These are phyloP conservation scores for Tanacetum coccineum DNA, from an alignment of 129 eudicot genomes.

Conservation along the genomic window DNA sequence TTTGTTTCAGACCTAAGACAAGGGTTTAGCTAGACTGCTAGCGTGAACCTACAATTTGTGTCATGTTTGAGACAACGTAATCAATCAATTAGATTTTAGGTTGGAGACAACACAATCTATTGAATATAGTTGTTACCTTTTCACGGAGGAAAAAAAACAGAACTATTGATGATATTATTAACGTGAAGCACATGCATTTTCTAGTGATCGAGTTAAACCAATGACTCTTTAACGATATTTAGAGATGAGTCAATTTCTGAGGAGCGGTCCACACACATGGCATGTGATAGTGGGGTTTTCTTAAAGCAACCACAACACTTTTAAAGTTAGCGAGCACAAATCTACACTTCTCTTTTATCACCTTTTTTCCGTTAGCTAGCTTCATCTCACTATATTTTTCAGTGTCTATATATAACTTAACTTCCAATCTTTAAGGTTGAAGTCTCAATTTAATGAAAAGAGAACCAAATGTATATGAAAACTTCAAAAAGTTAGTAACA, in stretches of 20 bases:
- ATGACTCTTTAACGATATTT: not conserved
- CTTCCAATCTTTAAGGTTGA: not conserved
- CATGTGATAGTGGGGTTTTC: conserved; percentile 39
- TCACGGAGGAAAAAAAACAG: too few relatives aligned
- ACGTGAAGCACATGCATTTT: not conserved
- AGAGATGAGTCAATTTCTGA: conserved; percentile 22
- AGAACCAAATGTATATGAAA: not conserved
- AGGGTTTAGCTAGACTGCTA: too few relatives aligned
- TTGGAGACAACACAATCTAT: too few relatives aligned
- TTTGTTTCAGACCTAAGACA: too few relatives aligned
- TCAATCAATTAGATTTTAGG: too few relatives aligned
- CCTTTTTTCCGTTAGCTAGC: conserved; percentile 6
- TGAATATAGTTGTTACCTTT: too few relatives aligned
- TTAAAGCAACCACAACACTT: conserved; percentile 32
- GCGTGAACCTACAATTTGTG: too few relatives aligned
- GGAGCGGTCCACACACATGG: conserved; percentile 29
- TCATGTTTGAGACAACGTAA: too few relatives aligned
- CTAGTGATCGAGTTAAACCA: not conserved
- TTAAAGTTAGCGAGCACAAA: conserved; percentile 23
- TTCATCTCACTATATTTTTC: conserved; percentile 14
- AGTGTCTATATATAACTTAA: not conserved
- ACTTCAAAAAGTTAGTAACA: not conserved
- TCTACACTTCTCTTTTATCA: conserved; percentile 28
- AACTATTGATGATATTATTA: not conserved
- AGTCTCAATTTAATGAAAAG: not conserved